Evolutionary conservation across 495 filamentous ascomycete species (phyloP).

Genomic region (Corynascus novoguineensis): DNA sequence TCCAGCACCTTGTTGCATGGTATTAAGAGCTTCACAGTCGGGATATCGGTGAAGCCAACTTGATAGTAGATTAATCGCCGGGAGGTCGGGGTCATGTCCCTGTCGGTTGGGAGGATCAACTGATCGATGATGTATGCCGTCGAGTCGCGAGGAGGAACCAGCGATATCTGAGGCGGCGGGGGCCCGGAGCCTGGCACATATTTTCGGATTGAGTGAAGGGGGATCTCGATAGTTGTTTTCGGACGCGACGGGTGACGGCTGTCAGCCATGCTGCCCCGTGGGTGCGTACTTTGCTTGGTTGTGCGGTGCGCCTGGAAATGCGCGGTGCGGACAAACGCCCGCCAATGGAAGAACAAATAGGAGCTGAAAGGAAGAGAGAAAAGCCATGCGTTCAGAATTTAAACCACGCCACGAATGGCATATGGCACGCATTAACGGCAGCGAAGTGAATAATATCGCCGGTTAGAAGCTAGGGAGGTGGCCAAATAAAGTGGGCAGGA

Average conservation of each 20-base stretch:
- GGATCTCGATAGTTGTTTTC: constrained; percentile 31
- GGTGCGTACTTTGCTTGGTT: background rate
- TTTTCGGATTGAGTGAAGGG: constrained; percentile 27
- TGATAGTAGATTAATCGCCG: constrained; percentile 38
- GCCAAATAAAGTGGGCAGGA: too few relatives aligned
- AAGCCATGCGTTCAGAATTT: background rate
- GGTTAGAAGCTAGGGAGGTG: background rate
- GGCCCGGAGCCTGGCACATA: constrained; percentile 40
- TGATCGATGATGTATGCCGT: constrained; percentile 45
- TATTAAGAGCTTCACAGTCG: constrained; percentile 33
- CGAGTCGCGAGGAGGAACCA: constrained; percentile 36
- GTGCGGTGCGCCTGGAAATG: background rate
- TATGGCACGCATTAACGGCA: background rate
- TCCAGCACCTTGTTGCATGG: constrained; percentile 37
- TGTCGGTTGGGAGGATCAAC: constrained; percentile 30
- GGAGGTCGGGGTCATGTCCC: constrained; percentile 18
- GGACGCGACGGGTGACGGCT: background rate
- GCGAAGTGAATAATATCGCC: background rate
- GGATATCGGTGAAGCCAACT: constrained; percentile 41
- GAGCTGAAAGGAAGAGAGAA: too few relatives aligned
- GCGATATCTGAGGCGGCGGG: constrained; percentile 30
- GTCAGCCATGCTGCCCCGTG: constrained; percentile 9
- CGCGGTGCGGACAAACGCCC: background rate
- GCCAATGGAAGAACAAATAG: background rate
- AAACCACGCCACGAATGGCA: background rate